Conservation (phyloP, 176 grass and related monocot species). For the Oryza glaberrima region DNA sequence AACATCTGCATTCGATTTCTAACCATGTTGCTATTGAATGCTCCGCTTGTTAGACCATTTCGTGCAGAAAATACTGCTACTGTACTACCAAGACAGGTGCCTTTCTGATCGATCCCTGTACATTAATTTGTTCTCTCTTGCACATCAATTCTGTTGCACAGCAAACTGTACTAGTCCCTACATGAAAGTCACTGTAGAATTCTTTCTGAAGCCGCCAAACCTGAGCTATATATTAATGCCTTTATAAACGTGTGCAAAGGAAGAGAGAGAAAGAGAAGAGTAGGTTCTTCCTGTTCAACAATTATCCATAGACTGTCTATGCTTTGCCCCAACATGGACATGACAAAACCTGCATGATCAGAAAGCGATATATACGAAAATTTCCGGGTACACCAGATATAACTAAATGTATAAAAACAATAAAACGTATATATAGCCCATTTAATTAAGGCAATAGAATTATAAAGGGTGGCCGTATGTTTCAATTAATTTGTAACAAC, state of each 20-base stretch:
- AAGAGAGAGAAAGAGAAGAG: background rate
- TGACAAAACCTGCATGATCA: constrained; percentile 26
- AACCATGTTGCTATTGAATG: background rate
- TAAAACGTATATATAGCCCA: background rate
- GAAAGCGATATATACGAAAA: constrained; percentile 27
- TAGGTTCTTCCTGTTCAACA: constrained; percentile 27
- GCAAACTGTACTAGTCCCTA: background rate
- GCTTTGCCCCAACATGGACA: constrained; percentile 21
- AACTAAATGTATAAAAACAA: background rate
- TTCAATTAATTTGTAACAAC: too few relatives aligned
- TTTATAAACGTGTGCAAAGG: background rate
- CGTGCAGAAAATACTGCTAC: background rate
- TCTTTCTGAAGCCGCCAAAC: constrained; percentile 14
- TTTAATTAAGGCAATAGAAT: background rate
- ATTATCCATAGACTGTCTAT: constrained; percentile 36
- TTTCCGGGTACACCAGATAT: constrained; percentile 9
- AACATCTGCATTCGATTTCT: background rate
- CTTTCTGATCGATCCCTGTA: background rate
- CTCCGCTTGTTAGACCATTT: background rate
- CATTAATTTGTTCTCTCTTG: background rate
- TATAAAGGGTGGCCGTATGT: background rate
- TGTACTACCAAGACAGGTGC: background rate
- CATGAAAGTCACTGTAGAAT: constrained; percentile 1
- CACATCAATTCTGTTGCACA: too few relatives aligned
- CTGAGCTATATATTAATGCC: background rate